Conservation (phyloP, 73 alveolate genomes). For the Paramecium bursaria region DNA sequence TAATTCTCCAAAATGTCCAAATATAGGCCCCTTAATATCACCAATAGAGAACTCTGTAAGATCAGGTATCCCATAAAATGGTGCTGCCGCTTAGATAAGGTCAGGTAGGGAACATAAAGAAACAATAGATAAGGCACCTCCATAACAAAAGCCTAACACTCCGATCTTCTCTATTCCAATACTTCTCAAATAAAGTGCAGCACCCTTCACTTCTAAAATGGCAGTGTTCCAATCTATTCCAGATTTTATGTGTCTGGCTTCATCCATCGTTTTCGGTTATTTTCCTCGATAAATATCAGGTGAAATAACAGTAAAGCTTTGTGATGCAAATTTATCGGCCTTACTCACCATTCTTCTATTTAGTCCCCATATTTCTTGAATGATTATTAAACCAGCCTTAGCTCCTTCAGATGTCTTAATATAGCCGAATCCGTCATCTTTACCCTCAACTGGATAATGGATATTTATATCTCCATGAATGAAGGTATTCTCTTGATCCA, state of each 20-base stretch:
- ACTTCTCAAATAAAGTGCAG: neutral
- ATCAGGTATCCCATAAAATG: constrained; percentile 65
- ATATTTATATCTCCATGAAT: constrained; percentile 29
- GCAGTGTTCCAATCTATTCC: constrained; percentile 10
- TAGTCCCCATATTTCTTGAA: constrained; percentile 50
- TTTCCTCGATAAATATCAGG: constrained; percentile 28
- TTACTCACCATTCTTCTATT: neutral
- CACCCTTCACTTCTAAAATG: constrained; percentile 2
- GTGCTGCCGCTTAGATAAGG: constrained; percentile 36
- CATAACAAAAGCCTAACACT: constrained; percentile 33
- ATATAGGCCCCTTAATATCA: constrained; percentile 5
- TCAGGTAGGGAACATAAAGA: neutral
- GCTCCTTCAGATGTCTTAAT: neutral
- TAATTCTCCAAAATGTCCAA: constrained; percentile 48
- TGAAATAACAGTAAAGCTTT: neutral
- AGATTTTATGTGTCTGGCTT: neutral
- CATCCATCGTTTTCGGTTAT: neutral
- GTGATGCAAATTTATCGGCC: constrained; percentile 3
- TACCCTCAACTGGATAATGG: constrained; percentile 37
- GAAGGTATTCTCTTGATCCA: neutral
- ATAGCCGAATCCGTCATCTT: constrained; percentile 45
- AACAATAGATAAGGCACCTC: constrained; percentile 48
- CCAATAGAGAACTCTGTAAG: constrained; percentile 8
- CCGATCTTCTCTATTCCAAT: constrained; percentile 33
- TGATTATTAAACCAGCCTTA: constrained; percentile 17